These are phyloP conservation scores for Trypanosoma scelopori DNA, from an alignment of 208 protist species.

Conservation along the genomic window DNA sequence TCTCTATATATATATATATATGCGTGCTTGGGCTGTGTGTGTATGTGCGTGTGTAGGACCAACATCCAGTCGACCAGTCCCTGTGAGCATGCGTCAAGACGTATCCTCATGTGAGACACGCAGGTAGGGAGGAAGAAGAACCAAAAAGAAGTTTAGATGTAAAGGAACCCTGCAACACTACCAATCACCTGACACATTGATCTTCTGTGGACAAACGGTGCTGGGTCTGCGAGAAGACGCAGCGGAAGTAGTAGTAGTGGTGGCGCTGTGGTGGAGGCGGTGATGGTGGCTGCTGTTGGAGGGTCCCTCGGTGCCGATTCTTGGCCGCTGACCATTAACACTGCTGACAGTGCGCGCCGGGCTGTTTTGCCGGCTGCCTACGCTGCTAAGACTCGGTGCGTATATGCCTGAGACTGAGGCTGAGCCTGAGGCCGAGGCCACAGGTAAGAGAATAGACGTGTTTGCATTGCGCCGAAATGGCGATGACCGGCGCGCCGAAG, in stretches of 20 bases:
- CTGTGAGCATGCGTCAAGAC: background rate
- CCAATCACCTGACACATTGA: constrained; percentile 43
- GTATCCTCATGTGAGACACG: background rate
- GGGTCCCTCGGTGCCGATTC: constrained; percentile 1
- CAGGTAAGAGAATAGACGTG: background rate
- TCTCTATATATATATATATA: background rate
- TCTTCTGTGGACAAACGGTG: constrained; percentile 31
- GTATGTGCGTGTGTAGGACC: too few relatives aligned
- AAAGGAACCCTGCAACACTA: constrained; percentile 11
- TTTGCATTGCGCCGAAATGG: constrained; percentile 20
- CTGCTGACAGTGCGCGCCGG: constrained; percentile 5
- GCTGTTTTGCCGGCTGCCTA: constrained; percentile 26
- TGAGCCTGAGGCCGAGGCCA: background rate
- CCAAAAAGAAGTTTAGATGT: constrained; percentile 1
- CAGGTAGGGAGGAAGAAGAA: constrained; percentile 13
- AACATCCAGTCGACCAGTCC: background rate
- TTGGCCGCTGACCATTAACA: constrained; percentile 19
- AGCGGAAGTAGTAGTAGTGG: too few relatives aligned
- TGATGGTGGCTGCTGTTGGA: constrained; percentile 11
- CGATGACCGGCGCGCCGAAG: constrained; percentile 11
- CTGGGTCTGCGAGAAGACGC: constrained; percentile 17
- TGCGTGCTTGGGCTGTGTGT: too few relatives aligned
- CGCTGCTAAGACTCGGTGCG: constrained; percentile 24
- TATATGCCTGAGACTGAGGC: background rate
- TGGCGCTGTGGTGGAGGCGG: too few relatives aligned